phyloP scores from a whole-genome alignment of 2,329 filamentous ascomycete genomes.

The Colletotrichum agaves region DNA sequence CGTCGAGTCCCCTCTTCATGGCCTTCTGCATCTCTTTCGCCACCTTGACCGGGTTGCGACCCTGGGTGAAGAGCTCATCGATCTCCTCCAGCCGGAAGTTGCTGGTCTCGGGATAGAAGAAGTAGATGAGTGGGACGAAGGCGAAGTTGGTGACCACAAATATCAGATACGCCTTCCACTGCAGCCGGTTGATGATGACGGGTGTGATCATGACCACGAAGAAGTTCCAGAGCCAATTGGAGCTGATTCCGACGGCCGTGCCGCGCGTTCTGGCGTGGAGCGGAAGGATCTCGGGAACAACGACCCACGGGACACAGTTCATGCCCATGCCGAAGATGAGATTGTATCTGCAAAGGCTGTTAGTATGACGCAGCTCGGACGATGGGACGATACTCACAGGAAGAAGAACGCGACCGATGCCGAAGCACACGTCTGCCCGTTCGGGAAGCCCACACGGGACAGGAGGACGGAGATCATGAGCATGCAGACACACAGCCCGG shows the following conservation, averaged over 20 bases:
- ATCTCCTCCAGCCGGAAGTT: slow-evolving; percentile 62
- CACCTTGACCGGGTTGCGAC: slow-evolving; percentile 37
- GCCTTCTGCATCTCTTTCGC: slow-evolving; percentile 30
- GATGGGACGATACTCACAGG: slow-evolving; percentile 37
- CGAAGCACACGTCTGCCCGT: slow-evolving; percentile 35
- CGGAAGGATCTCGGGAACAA: slow-evolving; percentile 50
- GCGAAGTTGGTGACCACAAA: slow-evolving; percentile 60
- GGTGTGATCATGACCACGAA: slow-evolving; percentile 62
- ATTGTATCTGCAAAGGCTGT: slow-evolving; percentile 42
- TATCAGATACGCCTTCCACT: slow-evolving; percentile 64
- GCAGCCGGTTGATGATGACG: slow-evolving; percentile 56
- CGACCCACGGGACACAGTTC: slow-evolving; percentile 51
- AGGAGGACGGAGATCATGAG: slow-evolving; percentile 50
- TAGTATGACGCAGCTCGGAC: fast-evolving
- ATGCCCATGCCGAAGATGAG: slow-evolving; percentile 42
- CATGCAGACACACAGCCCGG: slow-evolving; percentile 49
- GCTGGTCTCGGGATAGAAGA: slow-evolving; percentile 64
- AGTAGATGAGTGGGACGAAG: slow-evolving; percentile 55
- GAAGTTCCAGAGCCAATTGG: slow-evolving; percentile 52
- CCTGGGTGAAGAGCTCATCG: slow-evolving; percentile 55
- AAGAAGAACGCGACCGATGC: slow-evolving; percentile 52
- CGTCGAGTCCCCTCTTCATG: not conserved
- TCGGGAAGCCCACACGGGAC: slow-evolving; percentile 36
- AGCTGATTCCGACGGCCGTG: slow-evolving; percentile 46
- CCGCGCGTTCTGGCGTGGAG: slow-evolving; percentile 47